Conservation (phyloP, 495 filamentous ascomycete species). For the Penicillium ochrochloron region DNA sequence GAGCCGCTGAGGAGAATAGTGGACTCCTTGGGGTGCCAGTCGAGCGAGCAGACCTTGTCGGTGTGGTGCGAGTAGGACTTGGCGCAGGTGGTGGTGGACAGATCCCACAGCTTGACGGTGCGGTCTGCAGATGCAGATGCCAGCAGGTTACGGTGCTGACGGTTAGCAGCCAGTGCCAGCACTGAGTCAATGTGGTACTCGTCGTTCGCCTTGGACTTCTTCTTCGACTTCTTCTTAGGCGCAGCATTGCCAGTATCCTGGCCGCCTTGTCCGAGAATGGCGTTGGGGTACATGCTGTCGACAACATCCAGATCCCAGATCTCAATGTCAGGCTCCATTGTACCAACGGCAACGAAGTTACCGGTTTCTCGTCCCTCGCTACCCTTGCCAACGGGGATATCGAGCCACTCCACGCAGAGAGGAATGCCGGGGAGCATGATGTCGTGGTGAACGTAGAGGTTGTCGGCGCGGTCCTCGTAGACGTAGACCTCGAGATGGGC, state of each 20-base stretch:
- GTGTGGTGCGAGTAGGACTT: slow-evolving; percentile 91
- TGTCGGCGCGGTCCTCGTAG: slow-evolving; percentile 91
- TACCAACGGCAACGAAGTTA: slow-evolving; percentile 94
- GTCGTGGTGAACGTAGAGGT: slow-evolving; percentile 98
- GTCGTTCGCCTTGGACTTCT: slow-evolving; percentile 83
- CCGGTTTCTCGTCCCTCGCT: slow-evolving; percentile 59
- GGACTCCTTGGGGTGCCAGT: slow-evolving; percentile 87
- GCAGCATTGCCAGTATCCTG: slow-evolving; percentile 44
- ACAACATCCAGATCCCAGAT: slow-evolving; percentile 96
- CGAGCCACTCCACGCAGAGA: slow-evolving; percentile 92
- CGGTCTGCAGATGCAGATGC: slow-evolving; percentile 95
- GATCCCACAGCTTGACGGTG: slow-evolving; percentile 97
- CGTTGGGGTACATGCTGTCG: slow-evolving; percentile 97
- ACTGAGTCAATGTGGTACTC: slow-evolving; percentile 94
- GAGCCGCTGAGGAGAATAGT: slow-evolving; percentile 89
- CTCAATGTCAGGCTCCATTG: slow-evolving; percentile 98
- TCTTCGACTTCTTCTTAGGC: slow-evolving; percentile 70
- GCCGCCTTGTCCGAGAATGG: slow-evolving; percentile 88
- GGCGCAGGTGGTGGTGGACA: slow-evolving; percentile 87
- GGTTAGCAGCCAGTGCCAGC: slow-evolving; percentile 86
- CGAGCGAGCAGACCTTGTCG: slow-evolving; percentile 93
- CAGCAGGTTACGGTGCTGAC: slow-evolving; percentile 91
- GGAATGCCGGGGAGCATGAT: slow-evolving; percentile 99
- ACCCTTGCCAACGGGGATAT: slow-evolving; percentile 78
- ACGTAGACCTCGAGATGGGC: slow-evolving; percentile 97